phyloP scores from a whole-genome alignment of 768 basidiomycete species.

The Lactarius tabidus region DNA sequence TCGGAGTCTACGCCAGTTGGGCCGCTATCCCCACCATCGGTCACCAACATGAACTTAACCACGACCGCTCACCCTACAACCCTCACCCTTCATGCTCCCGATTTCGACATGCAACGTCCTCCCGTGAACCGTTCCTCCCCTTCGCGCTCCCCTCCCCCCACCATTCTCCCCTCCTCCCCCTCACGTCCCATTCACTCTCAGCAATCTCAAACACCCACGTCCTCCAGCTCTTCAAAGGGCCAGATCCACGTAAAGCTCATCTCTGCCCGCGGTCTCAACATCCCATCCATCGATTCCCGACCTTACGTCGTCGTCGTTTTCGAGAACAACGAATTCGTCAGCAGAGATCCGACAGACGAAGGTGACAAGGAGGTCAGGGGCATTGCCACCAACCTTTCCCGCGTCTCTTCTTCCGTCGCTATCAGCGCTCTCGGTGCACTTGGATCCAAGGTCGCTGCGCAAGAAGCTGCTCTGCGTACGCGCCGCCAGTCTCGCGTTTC shows the following conservation, averaged over 20 bases:
- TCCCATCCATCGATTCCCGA: slow-evolving; percentile 56
- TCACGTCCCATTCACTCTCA: slow-evolving; percentile 37
- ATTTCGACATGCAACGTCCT: slow-evolving; percentile 73
- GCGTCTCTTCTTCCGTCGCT: slow-evolving; percentile 58
- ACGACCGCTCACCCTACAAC: slow-evolving; percentile 52
- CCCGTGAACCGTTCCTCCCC: slow-evolving; percentile 35
- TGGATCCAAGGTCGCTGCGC: slow-evolving; percentile 43
- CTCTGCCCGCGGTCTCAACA: slow-evolving; percentile 78
- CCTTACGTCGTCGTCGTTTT: slow-evolving; percentile 98
- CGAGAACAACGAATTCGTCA: slow-evolving; percentile 98
- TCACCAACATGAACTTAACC: slow-evolving; percentile 41
- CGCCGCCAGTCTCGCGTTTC: slow-evolving; percentile 19
- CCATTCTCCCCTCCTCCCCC: slow-evolving; percentile 9
- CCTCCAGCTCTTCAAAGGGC: slow-evolving; percentile 46
- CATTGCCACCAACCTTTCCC: slow-evolving; percentile 53
- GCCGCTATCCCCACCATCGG: slow-evolving; percentile 42
- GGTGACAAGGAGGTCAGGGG: slow-evolving; percentile 88
- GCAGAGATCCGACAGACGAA: slow-evolving; percentile 82
- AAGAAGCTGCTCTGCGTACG: slow-evolving; percentile 15
- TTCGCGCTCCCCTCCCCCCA: slow-evolving; percentile 14
- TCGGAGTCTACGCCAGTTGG: slow-evolving; percentile 42
- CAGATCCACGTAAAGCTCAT: slow-evolving; percentile 97
- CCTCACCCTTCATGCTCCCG: slow-evolving; percentile 81
- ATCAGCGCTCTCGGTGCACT: slow-evolving; percentile 64
- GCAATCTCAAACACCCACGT: slow-evolving; percentile 28